Base-by-base conservation (phyloP, 768 basidiomycete genomes). In the Mycena rebaudengoi region DNA sequence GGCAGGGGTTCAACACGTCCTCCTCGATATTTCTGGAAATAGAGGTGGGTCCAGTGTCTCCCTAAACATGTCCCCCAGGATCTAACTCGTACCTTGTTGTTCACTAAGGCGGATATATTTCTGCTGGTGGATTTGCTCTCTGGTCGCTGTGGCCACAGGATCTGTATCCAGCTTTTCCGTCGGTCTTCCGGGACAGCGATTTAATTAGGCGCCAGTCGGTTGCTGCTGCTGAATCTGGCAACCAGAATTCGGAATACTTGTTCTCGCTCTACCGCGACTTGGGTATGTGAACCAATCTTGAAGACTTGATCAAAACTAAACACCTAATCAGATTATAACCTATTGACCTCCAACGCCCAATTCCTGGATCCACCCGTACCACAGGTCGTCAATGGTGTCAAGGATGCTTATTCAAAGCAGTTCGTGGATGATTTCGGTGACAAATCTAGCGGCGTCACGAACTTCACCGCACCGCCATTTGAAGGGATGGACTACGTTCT, bases 41-140 rank as follows among this genome's bases (percentile, higher is more conserved):
- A n/a, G n/a, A n/a, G n/a, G n/a, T n/a, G n/a, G n/a, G n/a, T n/a
- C n/a, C n/a, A n/a, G n/a, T n/a, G n/a, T n/a, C n/a, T n/a, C n/a
- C n/a, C n/a, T n/a, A n/a, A n/a, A n/a, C n/a, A n/a, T n/a, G n/a
- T n/a, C n/a, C n/a, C n/a, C n/a, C n/a, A n/a, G n/a, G n/a, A n/a
- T n/a, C n/a, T n/a, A n/a, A n/a, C n/a, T n/a, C n/a, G n/a, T n/a
- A n/a, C n/a, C n/a, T n/a, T n/a, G n/a, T n/a, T n/a, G n/a, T n/a
- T n/a, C n/a, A n/a, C n/a, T n/a, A n/a, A n/a, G 67, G 67, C 1
- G 67, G 67, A 8, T 68, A 62, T 51, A 68, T 68, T 25, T 65
- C 59, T n/a, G 67, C 64, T 21, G 67, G 66, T 2, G 65, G 56
- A 4, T 64, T 67, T 26, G 64, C 64, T 3, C 35, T 58, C 2